A percentile compares a stretch with the other conserved stretches of the same genome.
Conservation (phyloP, 1,284 basidiomycete species). For the Naganishia albida region DNA sequence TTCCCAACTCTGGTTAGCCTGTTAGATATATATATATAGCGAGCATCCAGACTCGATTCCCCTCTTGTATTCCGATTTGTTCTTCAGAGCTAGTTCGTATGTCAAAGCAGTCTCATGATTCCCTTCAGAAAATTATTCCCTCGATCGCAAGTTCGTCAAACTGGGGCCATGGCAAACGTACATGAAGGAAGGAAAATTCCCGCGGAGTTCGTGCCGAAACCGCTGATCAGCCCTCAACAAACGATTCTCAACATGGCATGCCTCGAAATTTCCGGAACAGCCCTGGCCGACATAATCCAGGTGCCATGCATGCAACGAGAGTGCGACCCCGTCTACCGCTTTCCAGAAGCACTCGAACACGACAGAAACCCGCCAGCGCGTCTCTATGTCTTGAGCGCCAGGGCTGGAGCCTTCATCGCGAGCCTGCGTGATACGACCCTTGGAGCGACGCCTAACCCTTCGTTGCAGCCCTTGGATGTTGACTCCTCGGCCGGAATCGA, state of each 20-base stretch:
- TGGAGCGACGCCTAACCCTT: not conserved
- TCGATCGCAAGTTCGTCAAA: no score
- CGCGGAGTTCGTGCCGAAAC: not conserved
- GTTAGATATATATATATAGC: no score
- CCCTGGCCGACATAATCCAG: not conserved
- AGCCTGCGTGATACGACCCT: not conserved
- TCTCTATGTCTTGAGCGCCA: not conserved
- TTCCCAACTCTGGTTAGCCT: no score
- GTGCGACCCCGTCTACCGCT: not conserved
- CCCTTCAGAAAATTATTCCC: no score
- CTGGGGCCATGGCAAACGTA: no score
- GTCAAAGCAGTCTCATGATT: no score
- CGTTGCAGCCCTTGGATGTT: slow-evolving; percentile 1
- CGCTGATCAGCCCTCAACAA: not conserved
- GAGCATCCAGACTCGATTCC: no score
- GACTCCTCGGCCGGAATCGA: not conserved
- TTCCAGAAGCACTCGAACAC: not conserved
- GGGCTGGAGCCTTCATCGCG: not conserved
- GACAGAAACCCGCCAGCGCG: not conserved
- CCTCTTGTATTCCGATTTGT: no score
- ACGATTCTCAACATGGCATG: not conserved
- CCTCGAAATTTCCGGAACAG: not conserved
- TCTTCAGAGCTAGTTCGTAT: no score
- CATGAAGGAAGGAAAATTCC: no score
- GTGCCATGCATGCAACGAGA: not conserved